A percentile compares a stretch with the other conserved stretches of the same genome.
Evolutionary conservation across 2,329 filamentous ascomycete species (phyloP).

Genomic region (Catunica adiposa): DNA sequence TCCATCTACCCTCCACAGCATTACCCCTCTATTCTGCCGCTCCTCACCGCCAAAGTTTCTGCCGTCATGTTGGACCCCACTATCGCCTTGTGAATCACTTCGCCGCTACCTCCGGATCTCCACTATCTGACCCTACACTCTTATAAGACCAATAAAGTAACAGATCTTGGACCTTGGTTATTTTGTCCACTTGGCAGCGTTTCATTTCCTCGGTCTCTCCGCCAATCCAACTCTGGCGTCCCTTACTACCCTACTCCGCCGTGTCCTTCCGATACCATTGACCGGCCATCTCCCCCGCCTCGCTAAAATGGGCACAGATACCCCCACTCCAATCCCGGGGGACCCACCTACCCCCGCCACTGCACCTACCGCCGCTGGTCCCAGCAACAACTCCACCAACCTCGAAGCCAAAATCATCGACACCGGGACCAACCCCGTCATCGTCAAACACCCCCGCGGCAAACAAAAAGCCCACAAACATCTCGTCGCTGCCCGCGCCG

Average conservation of each 20-base stretch:
- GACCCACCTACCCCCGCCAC: background rate
- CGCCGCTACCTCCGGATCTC: background rate
- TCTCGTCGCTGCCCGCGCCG: constrained; percentile 8
- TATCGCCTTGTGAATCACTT: background rate
- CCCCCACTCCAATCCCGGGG: background rate
- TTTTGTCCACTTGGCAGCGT: too few species aligned
- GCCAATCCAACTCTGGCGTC: constrained; percentile 7
- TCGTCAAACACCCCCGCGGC: constrained; percentile 8
- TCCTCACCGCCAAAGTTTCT: constrained; percentile 19
- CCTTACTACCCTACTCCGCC: background rate
- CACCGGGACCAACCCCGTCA: constrained; percentile 12
- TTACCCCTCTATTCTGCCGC: constrained; percentile 18
- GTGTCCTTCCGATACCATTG: background rate
- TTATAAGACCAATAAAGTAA: too few species aligned
- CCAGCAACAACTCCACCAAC: constrained; percentile 11
- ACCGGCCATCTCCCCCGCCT: background rate
- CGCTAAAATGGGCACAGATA: background rate
- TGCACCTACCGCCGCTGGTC: background rate
- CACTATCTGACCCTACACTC: too few species aligned
- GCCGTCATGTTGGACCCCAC: background rate
- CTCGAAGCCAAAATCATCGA: constrained; percentile 3
- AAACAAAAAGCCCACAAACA: constrained; percentile 14
- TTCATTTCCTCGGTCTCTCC: too few species aligned
- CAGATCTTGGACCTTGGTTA: too few species aligned
- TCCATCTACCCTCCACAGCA: background rate